Base-by-base conservation (phyloP, 306 rosid genomes). In the Dalbergia oliveri region DNA sequence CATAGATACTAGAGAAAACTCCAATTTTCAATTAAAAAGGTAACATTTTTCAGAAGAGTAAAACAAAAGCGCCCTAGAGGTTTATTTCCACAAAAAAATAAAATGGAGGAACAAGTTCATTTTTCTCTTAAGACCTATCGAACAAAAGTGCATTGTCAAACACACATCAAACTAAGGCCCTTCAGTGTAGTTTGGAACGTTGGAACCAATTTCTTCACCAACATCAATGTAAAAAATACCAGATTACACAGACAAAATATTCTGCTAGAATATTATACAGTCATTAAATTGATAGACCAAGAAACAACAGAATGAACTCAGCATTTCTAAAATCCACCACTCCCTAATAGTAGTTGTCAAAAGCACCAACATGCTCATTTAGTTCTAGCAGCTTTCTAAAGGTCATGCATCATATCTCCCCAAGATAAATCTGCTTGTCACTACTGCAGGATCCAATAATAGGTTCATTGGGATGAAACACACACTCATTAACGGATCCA, bases 381-480 rank as follows among this genome's bases (percentile, higher is more conserved):
- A 66, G 66, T 72, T 49, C 13, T 18, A 60, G 72, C 82, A 56
- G 44, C 66, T 70, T 75, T 49, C 75, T 9, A 69, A 73, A 26
- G 16, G 1, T 6, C 45, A 34, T 47, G 82, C 75, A 62, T 89
- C 89, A 94, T 50, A 92, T 90, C 88, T 94, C 97, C 72, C 99
- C 98, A 4, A 91, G 91, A 91, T 88, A 93, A 47, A 93, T 90
- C 86, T 89, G 97, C 77, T 90, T 90, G 88, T 95, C 99, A 82
- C 97, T 93, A 70, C 95, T 69, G 82, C 97, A 91, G 69, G 99
- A 93, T 76, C 94, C 99, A 72, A 93, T 41, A 54, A 91, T 91
- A 68, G 93, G 98, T 66, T 95, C 96, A 37, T 35, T 83, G 60
- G 96, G 98, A 88, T 95, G 98, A 83, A 93, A 90, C 56, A 74